Base-by-base conservation (phyloP, 78 protist genomes). In the Mantamonas sphyraenae region DNA sequence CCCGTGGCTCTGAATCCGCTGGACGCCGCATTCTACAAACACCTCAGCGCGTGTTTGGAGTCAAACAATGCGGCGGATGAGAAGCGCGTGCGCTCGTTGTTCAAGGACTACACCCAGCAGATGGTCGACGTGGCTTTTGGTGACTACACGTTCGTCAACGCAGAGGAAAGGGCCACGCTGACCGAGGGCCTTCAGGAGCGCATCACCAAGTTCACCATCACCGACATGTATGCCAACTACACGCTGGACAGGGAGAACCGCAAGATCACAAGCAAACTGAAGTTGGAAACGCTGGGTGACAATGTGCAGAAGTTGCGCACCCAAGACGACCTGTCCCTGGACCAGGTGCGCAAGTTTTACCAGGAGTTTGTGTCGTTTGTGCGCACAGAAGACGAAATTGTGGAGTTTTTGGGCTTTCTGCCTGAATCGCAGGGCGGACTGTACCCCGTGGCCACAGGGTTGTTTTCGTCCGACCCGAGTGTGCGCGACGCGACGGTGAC, bases 391-490 rank as follows among this genome's bases (percentile, higher is more conserved):
- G 64, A 5, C 35, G 26, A 65, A 10, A 40, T 65, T 9, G 10
- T 10, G 22, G 22, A 80, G 65, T 82, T 87, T 33, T 78, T 87
- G 40, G 38, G 82, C 10, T 83, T 68, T 31, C 64, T 87, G 12
- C 92, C 92, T 30, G 88, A 87, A 61, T 43, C 87, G 1, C 74
- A 85, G 31, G 92, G 92, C 16, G 92, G 92, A 4, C 35, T 87
- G 35, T 81, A 64, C 64, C 88, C 92, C 28, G 70, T 87, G 10
- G 89, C 88, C 12, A 80, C 82, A 20, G 76, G 76, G 40, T 67
- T 87, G 16, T 82, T 85, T 56, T 90, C 85, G 33, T 64, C 67
- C 4, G 53, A 79, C 20, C 82, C 85, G 60, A 59, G 62, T 16
- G 85, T 87, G 33, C 60, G 88, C 22, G 33, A 50, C 35, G 76